Evolutionary conservation across 2,329 filamentous ascomycete genomes (phyloP).

Genomic region (Dothideomycetes sp.): DNA sequence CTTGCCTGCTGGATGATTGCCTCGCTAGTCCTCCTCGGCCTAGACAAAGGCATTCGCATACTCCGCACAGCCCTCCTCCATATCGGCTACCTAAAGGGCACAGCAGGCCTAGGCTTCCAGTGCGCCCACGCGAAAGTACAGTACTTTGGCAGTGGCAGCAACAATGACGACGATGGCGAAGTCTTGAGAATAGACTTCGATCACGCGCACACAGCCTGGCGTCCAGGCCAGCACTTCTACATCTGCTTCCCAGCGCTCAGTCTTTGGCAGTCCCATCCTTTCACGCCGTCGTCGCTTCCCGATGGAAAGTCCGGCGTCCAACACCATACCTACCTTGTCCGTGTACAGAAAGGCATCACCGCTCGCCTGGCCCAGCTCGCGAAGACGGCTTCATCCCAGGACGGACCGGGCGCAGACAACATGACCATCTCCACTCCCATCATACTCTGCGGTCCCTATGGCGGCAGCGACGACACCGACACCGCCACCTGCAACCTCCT

Average conservation of each 20-base stretch:
- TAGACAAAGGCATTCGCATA: slow-evolving; percentile 52
- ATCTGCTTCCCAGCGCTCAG: slow-evolving; percentile 55
- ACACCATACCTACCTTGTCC: slow-evolving; percentile 25
- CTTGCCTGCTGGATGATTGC: slow-evolving; percentile 60
- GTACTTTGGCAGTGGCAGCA: slow-evolving; percentile 43
- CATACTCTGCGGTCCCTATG: slow-evolving; percentile 54
- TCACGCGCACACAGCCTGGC: slow-evolving; percentile 49
- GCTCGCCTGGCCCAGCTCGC: slow-evolving; percentile 39
- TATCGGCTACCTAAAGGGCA: slow-evolving; percentile 35
- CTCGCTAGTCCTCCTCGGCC: slow-evolving; percentile 50
- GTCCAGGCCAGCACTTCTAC: slow-evolving; percentile 60
- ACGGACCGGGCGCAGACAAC: slow-evolving; percentile 37
- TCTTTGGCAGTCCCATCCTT: slow-evolving; percentile 64
- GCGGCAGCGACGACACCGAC: slow-evolving; percentile 17
- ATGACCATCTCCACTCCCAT: slow-evolving; percentile 43
- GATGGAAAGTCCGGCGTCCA: slow-evolving; percentile 17
- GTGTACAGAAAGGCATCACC: slow-evolving; percentile 43
- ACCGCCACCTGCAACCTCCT: slow-evolving; percentile 4
- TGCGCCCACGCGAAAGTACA: slow-evolving; percentile 39
- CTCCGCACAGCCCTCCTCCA: slow-evolving; percentile 51
- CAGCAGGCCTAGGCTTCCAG: slow-evolving; percentile 40
- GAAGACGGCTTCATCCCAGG: slow-evolving; percentile 22
- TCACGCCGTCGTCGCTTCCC: slow-evolving; percentile 50
- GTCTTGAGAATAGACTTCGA: slow-evolving; percentile 57
- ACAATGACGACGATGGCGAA: slow-evolving; percentile 44